Percentiles rank a stretch among this genome's conserved stretches.
phyloP scores from a whole-genome alignment of 1,284 basidiomycete genomes.

The Kalmanozyma brasiliensis region DNA sequence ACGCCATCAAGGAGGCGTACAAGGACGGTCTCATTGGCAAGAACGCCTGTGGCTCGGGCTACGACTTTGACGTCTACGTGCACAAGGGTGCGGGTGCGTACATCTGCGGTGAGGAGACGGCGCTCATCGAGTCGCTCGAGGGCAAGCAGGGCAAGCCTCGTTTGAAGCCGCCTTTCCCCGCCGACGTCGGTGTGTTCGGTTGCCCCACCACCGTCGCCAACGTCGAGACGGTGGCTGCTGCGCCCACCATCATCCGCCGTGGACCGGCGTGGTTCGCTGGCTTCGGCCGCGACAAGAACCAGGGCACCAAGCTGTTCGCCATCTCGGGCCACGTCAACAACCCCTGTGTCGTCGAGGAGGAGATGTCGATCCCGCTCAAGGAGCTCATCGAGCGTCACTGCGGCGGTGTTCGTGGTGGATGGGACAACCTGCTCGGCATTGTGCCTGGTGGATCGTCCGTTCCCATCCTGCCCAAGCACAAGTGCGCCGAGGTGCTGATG shows the following conservation, averaged over 20 bases:
- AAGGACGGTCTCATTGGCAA: conserved; percentile 89
- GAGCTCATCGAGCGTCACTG: conserved; percentile 97
- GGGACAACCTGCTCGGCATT: conserved; percentile 94
- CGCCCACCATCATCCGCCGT: conserved; percentile 93
- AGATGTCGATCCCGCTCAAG: conserved; percentile 95
- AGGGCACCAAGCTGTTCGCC: conserved; percentile 94
- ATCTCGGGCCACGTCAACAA: conserved; percentile 98
- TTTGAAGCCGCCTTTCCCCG: conserved; percentile 99
- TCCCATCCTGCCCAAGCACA: conserved; percentile 83
- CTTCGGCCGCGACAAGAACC: conserved; percentile 91
- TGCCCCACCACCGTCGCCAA: conserved; percentile 98
- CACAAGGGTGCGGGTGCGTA: conserved; percentile 98
- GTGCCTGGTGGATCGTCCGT: conserved; percentile 95
- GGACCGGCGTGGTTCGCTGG: conserved; percentile 91
- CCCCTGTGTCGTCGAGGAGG: conserved; percentile 97
- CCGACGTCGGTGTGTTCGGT: conserved; percentile 95
- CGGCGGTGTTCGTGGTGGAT: conserved; percentile 91
- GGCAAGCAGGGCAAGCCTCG: conserved; percentile 97
- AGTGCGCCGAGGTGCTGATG: conserved; percentile 73
- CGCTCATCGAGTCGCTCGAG: conserved; percentile 94
- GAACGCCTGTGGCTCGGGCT: conserved; percentile 90
- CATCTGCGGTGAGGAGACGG: conserved; percentile 98
- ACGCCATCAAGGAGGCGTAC: conserved; percentile 95
- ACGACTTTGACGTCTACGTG: conserved; percentile 94
- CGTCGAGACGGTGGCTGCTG: conserved; percentile 96